Evolutionary conservation across 176 grass and related monocot genomes (phyloP), one percentile per base, ranked within the genome.

Genomic region (Oryza australiensis): DNA sequence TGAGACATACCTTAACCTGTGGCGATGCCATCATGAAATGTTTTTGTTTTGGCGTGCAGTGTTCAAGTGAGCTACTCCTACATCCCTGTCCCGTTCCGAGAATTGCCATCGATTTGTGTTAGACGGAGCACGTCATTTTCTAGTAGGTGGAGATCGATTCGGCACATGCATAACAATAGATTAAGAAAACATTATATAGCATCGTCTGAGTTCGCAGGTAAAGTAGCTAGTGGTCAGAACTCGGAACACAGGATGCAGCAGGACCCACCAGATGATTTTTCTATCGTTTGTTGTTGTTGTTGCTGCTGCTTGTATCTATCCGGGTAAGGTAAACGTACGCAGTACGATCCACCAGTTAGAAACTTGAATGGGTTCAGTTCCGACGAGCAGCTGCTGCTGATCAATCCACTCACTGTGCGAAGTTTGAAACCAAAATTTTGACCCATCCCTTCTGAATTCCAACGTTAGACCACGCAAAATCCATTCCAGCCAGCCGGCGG

Each of bases 361-460:
- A 53, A 53, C 7, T 32, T 32, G 30, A 32, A 32, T 2, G 30
- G 48, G 48, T 53, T 53, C 48, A 7, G 48, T 20, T 53, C 48
- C 18, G 48, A 38, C 37, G 35, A 37, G 35, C 35, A 8, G 35
- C 37, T 15, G 4, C 3, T 48, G 33, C 23, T 22, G 48, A 70
- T 41, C 48, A 5, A 41, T 3, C 23, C 23, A 28, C 7, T 66
- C 40, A 20, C 9, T 16, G 11, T 28, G 23, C 11, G 18, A n/a
- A 71, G 11, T 14, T 10, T 51, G 46, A 40, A 71, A 9, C 67
- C 38, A 14, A 37, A 74, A 37, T 18, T 33, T 33, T 64, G 37
- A 83, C 70, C 38, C 12, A 34, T 32, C 28, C 18, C 7, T 23
- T 29, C n/a, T 28, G 64, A 69, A 73, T 79, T 72, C 55, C 66